Conservation (phyloP, 2,329 filamentous ascomycete genomes). For the Nothophoma quercina region DNA sequence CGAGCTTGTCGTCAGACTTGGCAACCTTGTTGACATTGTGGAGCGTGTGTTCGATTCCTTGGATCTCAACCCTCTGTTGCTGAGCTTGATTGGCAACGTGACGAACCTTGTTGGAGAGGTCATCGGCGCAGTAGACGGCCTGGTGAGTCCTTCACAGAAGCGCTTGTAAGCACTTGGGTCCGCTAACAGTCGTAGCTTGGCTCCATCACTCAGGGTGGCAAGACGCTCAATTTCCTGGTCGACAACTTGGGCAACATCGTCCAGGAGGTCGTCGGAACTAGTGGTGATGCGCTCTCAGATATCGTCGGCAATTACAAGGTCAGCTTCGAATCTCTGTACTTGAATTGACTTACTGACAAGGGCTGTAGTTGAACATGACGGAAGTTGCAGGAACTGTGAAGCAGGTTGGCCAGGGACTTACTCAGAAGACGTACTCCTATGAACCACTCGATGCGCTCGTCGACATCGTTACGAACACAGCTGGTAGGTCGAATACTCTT, state of each 20-base stretch:
- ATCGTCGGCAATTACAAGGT: conserved; percentile 66
- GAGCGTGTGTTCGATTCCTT: conserved; percentile 66
- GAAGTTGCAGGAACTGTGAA: conserved; percentile 49
- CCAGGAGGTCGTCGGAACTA: conserved; percentile 62
- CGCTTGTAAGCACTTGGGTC: not conserved
- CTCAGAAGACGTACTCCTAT: conserved; percentile 63
- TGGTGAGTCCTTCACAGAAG: conserved; percentile 37
- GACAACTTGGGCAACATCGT: conserved; percentile 71
- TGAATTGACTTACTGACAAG: too few relatives aligned
- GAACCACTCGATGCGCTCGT: conserved; percentile 60
- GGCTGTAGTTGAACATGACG: conserved; percentile 66
- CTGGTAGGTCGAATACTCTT: conserved; percentile 27
- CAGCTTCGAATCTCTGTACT: not conserved
- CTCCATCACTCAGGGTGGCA: conserved; percentile 64
- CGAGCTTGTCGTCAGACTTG: conserved; percentile 66
- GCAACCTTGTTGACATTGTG: conserved; percentile 67
- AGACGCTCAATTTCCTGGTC: conserved; percentile 63
- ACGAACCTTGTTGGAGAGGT: conserved; percentile 62
- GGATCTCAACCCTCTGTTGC: conserved; percentile 68
- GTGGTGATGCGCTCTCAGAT: conserved; percentile 54
- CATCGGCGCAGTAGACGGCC: conserved; percentile 64
- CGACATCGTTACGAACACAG: conserved; percentile 63
- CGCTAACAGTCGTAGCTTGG: conserved; percentile 52
- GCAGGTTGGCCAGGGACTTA: conserved; percentile 48
- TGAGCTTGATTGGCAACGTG: conserved; percentile 63